phyloP scores from a whole-genome alignment of 345 rosid species.

The Dipteronia dyeriana region DNA sequence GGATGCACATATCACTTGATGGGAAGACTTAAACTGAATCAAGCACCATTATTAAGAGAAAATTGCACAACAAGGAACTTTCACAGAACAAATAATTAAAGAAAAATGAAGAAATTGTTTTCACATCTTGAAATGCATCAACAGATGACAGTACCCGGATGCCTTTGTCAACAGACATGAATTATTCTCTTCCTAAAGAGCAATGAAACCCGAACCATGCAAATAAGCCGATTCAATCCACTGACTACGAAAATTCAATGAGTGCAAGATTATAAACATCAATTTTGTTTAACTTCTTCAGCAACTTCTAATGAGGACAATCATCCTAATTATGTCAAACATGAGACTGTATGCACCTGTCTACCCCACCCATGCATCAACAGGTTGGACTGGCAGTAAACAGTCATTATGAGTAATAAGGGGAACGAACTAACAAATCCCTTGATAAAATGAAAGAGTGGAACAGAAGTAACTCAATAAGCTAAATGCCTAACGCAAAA shows the following conservation, averaged over 20 bases:
- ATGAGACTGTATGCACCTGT: constrained; percentile 5
- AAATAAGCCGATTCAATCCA: not conserved
- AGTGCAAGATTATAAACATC: not conserved
- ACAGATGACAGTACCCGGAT: not conserved
- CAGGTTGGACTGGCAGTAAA: constrained; percentile 23
- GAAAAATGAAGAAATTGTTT: not conserved
- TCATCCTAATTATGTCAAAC: not conserved
- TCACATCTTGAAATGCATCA: not conserved
- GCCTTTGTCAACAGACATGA: not conserved
- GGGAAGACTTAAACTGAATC: constrained; percentile 15
- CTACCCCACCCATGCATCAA: constrained; percentile 22
- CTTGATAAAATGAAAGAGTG: not conserved
- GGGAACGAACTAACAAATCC: too few species aligned
- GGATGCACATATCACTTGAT: not conserved
- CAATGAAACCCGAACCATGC: not conserved
- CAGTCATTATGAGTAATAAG: constrained; percentile 3
- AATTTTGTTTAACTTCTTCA: not conserved
- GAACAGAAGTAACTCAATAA: constrained; percentile 12
- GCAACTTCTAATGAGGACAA: not conserved
- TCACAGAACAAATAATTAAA: not conserved
- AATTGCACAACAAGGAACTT: not conserved
- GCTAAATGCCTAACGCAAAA: constrained; percentile 18
- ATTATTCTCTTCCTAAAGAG: not conserved
- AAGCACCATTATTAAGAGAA: not conserved
- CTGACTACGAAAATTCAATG: not conserved